phyloP scores from a whole-genome alignment of 352 stramenopile species.

The Globisporangium solare region DNA sequence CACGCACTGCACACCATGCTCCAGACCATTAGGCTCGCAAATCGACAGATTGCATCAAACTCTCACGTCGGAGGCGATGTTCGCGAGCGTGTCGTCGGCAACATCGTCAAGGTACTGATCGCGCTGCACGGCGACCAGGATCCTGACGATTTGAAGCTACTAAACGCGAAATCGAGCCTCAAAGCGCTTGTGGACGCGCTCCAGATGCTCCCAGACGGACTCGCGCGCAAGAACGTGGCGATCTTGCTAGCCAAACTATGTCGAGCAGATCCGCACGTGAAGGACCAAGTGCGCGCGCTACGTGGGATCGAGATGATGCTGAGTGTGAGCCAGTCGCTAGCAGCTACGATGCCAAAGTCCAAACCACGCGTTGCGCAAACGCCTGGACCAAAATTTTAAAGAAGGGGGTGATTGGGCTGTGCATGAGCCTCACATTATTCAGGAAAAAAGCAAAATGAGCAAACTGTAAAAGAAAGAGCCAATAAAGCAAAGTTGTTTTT shows the following conservation, averaged over 20 bases:
- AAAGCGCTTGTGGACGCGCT: slow-evolving; percentile 37
- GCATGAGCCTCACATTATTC: too few relatives aligned
- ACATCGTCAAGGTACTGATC: slow-evolving; percentile 68
- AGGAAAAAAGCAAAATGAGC: too few relatives aligned
- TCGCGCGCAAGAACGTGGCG: slow-evolving; percentile 70
- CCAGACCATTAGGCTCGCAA: slow-evolving; percentile 33
- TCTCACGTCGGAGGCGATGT: slow-evolving; percentile 12
- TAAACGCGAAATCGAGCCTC: slow-evolving; percentile 24
- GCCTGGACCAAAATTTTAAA: not conserved
- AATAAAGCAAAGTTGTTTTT: too few relatives aligned
- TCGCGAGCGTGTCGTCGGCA: slow-evolving; percentile 54
- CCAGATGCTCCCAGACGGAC: slow-evolving; percentile 37
- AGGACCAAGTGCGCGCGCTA: slow-evolving; percentile 47
- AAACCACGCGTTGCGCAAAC: too few relatives aligned
- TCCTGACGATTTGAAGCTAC: slow-evolving; percentile 12
- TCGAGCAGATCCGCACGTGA: slow-evolving; percentile 37
- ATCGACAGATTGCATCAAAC: slow-evolving; percentile 18
- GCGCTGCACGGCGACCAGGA: slow-evolving; percentile 27
- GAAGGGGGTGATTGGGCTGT: too few relatives aligned
- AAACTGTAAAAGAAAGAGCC: too few relatives aligned
- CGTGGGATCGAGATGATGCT: slow-evolving; percentile 83
- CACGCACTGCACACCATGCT: slow-evolving; percentile 29
- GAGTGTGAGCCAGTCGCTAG: slow-evolving; percentile 47
- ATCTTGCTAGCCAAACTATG: slow-evolving; percentile 75
- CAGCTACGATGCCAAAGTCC: slow-evolving; percentile 8